Evolutionary conservation across 805 yeast species (phyloP), one percentile per base, ranked within the genome.

Genomic region (Huiozyma sinensis): DNA sequence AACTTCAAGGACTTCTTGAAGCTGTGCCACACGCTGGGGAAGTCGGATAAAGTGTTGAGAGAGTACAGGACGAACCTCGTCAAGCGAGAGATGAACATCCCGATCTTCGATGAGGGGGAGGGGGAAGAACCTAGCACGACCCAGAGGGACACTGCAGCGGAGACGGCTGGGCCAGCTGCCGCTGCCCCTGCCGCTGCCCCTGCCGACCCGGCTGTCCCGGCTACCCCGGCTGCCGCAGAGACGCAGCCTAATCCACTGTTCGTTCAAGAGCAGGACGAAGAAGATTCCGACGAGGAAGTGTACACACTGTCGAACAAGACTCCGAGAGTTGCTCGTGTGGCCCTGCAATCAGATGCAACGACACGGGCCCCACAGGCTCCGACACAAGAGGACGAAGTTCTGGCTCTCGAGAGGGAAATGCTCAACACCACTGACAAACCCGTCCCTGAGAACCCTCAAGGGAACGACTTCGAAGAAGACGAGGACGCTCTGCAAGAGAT

Each of bases 1-100:
- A 79, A 76, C 49, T 84, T 88, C 50, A 67, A 68, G 39, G 94
- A 85, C 58, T 79, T 88, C 54, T 63, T 82, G 1, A 67, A 70
- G 27, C 61, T 81, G 51, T 61, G 79, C 40, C 67, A 72, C 36
- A 63, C 69, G 11, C 69, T 77, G 36, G 80, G 83, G 10, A 62
- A 60, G 48, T 59, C 56, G 5, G 63, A 72, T 24, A 60, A 66
- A 12, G 63, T 60, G 10, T 60, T 77, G 30, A 69, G 68, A 46
- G 66, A 61, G 2, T 64, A 71, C 48, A 64, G 79, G 52, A 59
- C 67, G 36, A 58, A 55, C 10, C 55, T 62, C 45, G 58, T 72
- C 10, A 57, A 64, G 28, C 63, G 64, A 17, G 81, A 75, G 44
- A 54, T 60, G 53, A 54, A 51, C 5, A 39, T 46, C 24, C 28